A percentile compares a stretch with the other conserved stretches of the same genome.
phyloP scores from a whole-genome alignment of 2,329 filamentous ascomycete genomes.

The Colletotrichum orchidophilum region DNA sequence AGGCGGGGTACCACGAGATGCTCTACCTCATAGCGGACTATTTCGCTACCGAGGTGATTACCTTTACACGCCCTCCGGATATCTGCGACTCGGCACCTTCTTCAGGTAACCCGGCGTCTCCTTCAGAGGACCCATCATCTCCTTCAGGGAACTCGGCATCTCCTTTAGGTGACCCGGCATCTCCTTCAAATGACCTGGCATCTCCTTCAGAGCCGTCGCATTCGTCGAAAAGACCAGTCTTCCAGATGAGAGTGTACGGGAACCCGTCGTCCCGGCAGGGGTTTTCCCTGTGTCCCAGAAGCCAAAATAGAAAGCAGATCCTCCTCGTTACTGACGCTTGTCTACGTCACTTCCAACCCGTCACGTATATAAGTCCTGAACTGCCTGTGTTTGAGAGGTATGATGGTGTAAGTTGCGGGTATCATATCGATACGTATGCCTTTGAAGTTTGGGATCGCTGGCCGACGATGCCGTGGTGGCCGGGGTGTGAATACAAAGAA shows the following conservation, averaged over 20 bases:
- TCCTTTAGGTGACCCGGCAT: too few relatives aligned
- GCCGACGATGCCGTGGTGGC: conserved; percentile 27
- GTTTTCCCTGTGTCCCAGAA: not conserved
- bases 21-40: conserved; percentile 21
- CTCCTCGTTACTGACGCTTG: conserved; percentile 8
- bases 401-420: not conserved
- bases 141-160: too few relatives aligned
- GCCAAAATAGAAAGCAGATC: conserved; percentile 3
- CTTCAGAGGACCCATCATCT: too few relatives aligned
- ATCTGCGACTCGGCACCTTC: too few relatives aligned
- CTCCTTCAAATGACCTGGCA: too few relatives aligned
- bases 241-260: conserved; percentile 16
- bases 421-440: not conserved
- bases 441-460: conserved; percentile 19
- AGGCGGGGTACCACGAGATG: conserved; percentile 22
- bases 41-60: conserved; percentile 15
- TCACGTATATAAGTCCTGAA: not conserved
- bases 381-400: not conserved
- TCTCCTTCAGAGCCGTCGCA: too few relatives aligned
- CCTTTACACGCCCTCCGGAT: not conserved
- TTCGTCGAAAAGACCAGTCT: not conserved
- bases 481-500: not conserved
- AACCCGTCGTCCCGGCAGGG: not conserved
- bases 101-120: too few relatives aligned
- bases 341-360: conserved; percentile 12